Percentiles rank a stretch among this genome's conserved stretches.
Evolutionary conservation across 1,284 basidiomycete genomes (phyloP).

Genomic region (Wallemia hederae): DNA sequence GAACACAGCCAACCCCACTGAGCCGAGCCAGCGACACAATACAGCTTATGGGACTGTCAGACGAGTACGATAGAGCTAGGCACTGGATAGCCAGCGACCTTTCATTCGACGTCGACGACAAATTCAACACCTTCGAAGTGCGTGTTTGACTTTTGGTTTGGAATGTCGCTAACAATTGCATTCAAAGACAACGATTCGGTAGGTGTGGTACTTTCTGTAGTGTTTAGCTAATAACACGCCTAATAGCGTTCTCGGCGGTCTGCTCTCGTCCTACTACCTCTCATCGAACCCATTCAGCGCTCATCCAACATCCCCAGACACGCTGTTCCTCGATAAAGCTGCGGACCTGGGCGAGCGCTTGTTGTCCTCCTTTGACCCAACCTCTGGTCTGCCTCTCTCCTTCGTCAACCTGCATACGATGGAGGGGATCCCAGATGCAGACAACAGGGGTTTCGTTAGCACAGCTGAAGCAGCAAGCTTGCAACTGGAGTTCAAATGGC

Average conservation of each 20-base stretch:
- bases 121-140: slow-evolving; percentile 78
- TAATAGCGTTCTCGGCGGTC: slow-evolving; percentile 35
- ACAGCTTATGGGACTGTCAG: slow-evolving; percentile 48
- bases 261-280: slow-evolving; percentile 56
- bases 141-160: slow-evolving; percentile 10
- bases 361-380: slow-evolving; percentile 53
- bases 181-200: neutral
- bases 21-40: slow-evolving; percentile 32
- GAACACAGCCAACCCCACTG: slow-evolving; percentile 6
- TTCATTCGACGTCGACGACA: slow-evolving; percentile 44
- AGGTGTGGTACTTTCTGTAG: neutral
- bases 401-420: slow-evolving; percentile 41
- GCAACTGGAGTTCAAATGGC: slow-evolving; percentile 68
- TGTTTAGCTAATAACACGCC: neutral
- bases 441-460: slow-evolving; percentile 37
- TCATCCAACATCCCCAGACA: slow-evolving; percentile 20
- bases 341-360: slow-evolving; percentile 56
- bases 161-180: neutral
- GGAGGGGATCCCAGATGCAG: slow-evolving; percentile 31
- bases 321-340: slow-evolving; percentile 41
- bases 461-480: slow-evolving; percentile 59
- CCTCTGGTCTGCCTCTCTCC: slow-evolving; percentile 49
- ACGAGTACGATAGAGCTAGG: slow-evolving; percentile 47
- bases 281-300: slow-evolving; percentile 18
- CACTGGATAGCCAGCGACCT: slow-evolving; percentile 45